Evolutionary conservation across 1,139 yeast species (phyloP).

Genomic region (Taphrina wiesneri): DNA sequence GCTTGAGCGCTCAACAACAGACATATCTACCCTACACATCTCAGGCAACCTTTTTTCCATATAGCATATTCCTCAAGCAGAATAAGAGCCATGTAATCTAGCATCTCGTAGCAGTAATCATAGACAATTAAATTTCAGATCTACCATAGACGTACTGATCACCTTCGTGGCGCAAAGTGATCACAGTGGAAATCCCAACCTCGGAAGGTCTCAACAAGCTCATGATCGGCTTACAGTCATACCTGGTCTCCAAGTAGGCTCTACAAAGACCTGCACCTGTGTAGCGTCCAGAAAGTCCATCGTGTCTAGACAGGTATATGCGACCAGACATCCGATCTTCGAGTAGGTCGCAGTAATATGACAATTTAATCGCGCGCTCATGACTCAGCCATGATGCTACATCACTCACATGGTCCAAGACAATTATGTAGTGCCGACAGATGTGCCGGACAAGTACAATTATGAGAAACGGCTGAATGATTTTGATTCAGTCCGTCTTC

Average conservation of each 20-base stretch:
- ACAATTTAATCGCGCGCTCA: background rate
- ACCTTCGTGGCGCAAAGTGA: background rate
- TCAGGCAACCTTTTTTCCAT: background rate
- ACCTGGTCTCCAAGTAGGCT: no score
- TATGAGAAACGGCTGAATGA: background rate
- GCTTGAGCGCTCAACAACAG: background rate
- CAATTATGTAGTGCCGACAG: background rate
- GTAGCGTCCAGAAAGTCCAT: no score
- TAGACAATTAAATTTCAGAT: background rate
- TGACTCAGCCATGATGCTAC: background rate
- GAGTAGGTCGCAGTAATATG: no score
- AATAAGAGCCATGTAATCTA: background rate
- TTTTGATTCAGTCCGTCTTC: slow-evolving; percentile 7
- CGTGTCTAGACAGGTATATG: no score
- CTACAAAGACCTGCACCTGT: no score
- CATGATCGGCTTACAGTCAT: no score
- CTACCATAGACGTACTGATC: background rate
- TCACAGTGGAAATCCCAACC: no score
- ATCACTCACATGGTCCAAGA: background rate
- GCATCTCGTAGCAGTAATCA: background rate
- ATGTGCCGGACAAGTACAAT: background rate
- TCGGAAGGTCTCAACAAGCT: no score
- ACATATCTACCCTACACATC: background rate
- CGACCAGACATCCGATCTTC: no score
- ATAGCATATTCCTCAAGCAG: background rate